A percentile compares a stretch with the other conserved stretches of the same genome.
Evolutionary conservation across 1,284 basidiomycete genomes (phyloP).

Genomic region (Sphagnurus paluster): DNA sequence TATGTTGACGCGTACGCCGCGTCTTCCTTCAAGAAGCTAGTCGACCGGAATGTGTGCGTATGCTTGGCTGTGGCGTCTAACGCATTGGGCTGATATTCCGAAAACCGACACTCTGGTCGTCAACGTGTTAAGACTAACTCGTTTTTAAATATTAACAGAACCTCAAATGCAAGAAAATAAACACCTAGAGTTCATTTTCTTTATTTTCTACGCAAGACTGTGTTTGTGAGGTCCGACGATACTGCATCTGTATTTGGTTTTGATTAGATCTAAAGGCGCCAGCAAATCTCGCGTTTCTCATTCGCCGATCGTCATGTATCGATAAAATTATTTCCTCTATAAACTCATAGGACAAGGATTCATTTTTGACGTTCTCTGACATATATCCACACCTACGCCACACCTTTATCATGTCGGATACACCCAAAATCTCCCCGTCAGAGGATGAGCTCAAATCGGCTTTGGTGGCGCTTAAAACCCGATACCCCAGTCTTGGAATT

Average conservation of each 20-base stretch:
- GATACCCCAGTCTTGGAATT: slow-evolving; percentile 66
- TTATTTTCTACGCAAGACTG: no score
- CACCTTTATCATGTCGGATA: slow-evolving; percentile 11
- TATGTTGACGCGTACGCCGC: slow-evolving; percentile 29
- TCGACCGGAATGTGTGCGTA: slow-evolving; percentile 11
- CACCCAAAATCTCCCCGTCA: slow-evolving; percentile 28
- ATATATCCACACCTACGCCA: slow-evolving; percentile 1
- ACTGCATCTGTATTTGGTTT: slow-evolving; percentile 15
- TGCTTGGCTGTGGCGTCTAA: slow-evolving; percentile 12
- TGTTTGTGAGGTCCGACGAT: no score
- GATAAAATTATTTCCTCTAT: slow-evolving; percentile 17
- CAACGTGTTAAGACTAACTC: no score
- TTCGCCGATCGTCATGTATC: slow-evolving; percentile 1
- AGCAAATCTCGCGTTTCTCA: slow-evolving; percentile 8
- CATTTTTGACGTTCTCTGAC: background rate
- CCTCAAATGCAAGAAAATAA: no score
- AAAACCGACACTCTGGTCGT: no score
- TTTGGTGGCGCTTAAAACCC: slow-evolving; percentile 43
- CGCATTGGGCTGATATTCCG: no score
- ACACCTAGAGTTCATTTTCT: background rate
- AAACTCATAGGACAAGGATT: background rate
- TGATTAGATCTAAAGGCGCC: slow-evolving; percentile 16
- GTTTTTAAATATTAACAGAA: no score
- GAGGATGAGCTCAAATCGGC: slow-evolving; percentile 43
- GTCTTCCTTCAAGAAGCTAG: slow-evolving; percentile 4